Evolutionary conservation across 140 eudicot species (phyloP), one percentile per base, ranked within the genome.

Genomic region (Bidens hawaiensis): DNA sequence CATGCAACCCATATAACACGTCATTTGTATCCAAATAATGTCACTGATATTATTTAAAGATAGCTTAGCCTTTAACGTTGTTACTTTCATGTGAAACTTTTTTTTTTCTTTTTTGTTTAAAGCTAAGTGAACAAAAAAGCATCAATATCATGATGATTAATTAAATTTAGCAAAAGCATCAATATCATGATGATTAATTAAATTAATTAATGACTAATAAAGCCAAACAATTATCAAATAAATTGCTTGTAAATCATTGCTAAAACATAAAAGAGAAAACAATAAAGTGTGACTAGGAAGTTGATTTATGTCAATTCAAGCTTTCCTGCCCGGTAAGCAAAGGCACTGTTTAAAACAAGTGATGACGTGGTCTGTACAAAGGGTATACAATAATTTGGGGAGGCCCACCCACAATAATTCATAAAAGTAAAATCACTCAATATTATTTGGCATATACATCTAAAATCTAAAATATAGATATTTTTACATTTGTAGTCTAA

Each of bases 241-340:
- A n/a, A 60, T 60, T 36, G 10, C 12, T 36, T 36, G 14, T 10
- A 36, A 11, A 10, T 11, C 0, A 10, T 36, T 36, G 9, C 11
- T 36, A 10, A 10, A 36, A 36, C 43, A 36, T 2, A 11, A 23
- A 1, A 25, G 9, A 26, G 31, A n/a, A 30, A 26, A 56, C 1
- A 55, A 13, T 5, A 30, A 8, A 28, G 14, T 19, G n/a, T 12
- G 49, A 49, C 60, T 5, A 33, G 54, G 59, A 14, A 67, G 43
- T 34, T 73, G 56, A 36, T 8, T 56, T 45, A 21, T 52, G 74
- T 59, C 79, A 60, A 49, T 67, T 67, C 74, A 21, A n/a, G 69
- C 22, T 74, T 66, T 74, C 69, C 79, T 74, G 64, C 74, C 79
- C 79, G 51, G 79, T 66, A 65, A 67, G 74, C 73, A 67, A 74